A percentile compares a stretch with the other conserved stretches of the same genome.
Conservation (phyloP, 1,139 yeast species). For the Geotrichum australiense region DNA sequence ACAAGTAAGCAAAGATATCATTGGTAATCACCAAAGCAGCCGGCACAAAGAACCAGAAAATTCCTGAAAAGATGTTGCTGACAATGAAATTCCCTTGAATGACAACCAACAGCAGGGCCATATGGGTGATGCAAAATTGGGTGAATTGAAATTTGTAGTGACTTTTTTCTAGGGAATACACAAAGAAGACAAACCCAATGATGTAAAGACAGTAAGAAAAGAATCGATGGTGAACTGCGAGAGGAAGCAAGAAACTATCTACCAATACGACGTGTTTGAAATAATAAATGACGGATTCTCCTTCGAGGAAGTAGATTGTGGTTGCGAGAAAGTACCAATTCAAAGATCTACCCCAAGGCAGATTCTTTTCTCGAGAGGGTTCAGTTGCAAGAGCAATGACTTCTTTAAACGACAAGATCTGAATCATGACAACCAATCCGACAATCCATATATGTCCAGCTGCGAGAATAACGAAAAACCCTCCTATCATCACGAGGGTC, state of each 20-base stretch:
- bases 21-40: constrained; percentile 86
- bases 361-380: constrained; percentile 74
- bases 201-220: constrained; percentile 78
- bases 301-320: constrained; percentile 82
- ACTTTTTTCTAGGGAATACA: constrained; percentile 82
- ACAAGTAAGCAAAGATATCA: constrained; percentile 92
- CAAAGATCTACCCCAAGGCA: constrained; percentile 76
- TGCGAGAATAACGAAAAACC: constrained; percentile 64
- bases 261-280: constrained; percentile 43
- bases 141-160: constrained; percentile 88
- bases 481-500: constrained; percentile 85
- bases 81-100: constrained; percentile 92
- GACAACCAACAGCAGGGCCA: constrained; percentile 84
- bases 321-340: constrained; percentile 75
- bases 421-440: constrained; percentile 60
- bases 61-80: constrained; percentile 80
- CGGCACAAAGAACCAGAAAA: constrained; percentile 92
- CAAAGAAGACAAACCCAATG: constrained; percentile 84
- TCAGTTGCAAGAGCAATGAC: constrained; percentile 77
- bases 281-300: constrained; percentile 69
- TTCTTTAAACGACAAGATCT: constrained; percentile 81
- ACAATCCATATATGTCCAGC: constrained; percentile 86
- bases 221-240: constrained; percentile 68
- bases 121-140: constrained; percentile 88
- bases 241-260: constrained; percentile 39